Evolutionary conservation across 148 eudicot genomes (phyloP).

Genomic region (Oxyria digyna): DNA sequence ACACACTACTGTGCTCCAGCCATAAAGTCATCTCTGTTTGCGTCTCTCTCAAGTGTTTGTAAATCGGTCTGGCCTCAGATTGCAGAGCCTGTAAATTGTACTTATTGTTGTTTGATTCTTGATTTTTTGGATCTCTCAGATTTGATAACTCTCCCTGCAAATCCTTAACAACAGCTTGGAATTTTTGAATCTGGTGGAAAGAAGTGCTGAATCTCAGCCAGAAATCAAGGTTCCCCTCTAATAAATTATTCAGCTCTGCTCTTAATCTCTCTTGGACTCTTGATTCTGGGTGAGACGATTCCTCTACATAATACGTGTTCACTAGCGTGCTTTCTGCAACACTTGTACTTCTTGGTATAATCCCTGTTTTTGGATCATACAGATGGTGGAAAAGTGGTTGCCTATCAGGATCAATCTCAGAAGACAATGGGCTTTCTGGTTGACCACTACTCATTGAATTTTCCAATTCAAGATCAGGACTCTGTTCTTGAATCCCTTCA

Average conservation of each 20-base stretch:
- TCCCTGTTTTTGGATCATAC: conserved; percentile 14
- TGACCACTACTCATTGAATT: conserved; percentile 1
- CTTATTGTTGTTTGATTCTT: conserved; percentile 15
- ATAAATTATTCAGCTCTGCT: conserved; percentile 41
- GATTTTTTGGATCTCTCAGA: conserved; percentile 27
- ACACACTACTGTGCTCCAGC: conserved; percentile 53
- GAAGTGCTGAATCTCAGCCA: conserved; percentile 77
- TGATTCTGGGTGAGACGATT: conserved; percentile 19
- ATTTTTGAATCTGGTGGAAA: conserved; percentile 63
- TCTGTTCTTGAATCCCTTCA: conserved; percentile 16
- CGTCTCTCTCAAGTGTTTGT: conserved; percentile 60
- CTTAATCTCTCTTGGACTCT: conserved; percentile 41
- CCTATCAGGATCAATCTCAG: conserved; percentile 15
- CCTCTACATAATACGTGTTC: conserved; percentile 3
- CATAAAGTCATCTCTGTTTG: conserved; percentile 57
- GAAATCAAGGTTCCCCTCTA: conserved; percentile 64
- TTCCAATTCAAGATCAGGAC: conserved; percentile 2
- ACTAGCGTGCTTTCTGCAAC: neutral
- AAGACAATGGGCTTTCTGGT: neutral
- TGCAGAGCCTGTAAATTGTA: conserved; percentile 19
- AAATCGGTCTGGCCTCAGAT: conserved; percentile 59
- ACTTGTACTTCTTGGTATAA: conserved; percentile 2
- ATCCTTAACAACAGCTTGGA: conserved; percentile 46
- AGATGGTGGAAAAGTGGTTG: conserved; percentile 35
- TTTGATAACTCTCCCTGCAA: conserved; percentile 37